These are phyloP conservation scores for Didymella segeticola DNA, from an alignment of 2,329 filamentous ascomycete species.

Conservation along the genomic window DNA sequence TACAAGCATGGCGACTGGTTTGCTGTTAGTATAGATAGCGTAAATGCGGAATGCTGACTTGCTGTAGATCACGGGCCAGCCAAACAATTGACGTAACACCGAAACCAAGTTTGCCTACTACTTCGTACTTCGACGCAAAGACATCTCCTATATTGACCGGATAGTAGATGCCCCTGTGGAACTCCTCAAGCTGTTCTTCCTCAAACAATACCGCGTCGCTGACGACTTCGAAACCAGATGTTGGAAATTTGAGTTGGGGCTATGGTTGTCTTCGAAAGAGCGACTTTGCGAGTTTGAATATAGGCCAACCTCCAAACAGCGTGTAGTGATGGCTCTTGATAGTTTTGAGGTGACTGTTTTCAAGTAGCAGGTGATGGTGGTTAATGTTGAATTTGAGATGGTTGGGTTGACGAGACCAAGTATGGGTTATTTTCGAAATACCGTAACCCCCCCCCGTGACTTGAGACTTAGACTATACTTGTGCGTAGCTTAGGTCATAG, in stretches of 20 bases:
- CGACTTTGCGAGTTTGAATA: too few relatives aligned
- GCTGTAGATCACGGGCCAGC: conserved; percentile 22
- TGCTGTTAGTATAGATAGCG: conserved; percentile 4
- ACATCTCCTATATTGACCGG: conserved; percentile 23
- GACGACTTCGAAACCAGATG: conserved; percentile 20
- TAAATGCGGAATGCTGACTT: background rate
- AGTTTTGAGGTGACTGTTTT: too few relatives aligned
- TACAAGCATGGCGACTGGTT: too few relatives aligned
- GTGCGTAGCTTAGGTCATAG: too few relatives aligned
- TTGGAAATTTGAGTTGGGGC: conserved; percentile 19
- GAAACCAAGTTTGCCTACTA: conserved; percentile 26
- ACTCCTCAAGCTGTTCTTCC: conserved; percentile 21
- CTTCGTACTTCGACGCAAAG: conserved; percentile 20
- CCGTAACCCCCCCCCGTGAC: too few relatives aligned
- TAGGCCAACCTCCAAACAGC: too few relatives aligned
- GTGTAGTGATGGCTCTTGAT: too few relatives aligned
- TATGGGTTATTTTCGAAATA: too few relatives aligned
- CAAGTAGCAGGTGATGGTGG: too few relatives aligned
- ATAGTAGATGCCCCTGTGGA: conserved; percentile 9
- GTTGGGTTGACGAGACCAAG: too few relatives aligned
- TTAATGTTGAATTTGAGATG: too few relatives aligned
- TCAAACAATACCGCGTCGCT: conserved; percentile 12
- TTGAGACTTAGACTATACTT: too few relatives aligned
- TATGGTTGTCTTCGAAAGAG: conserved; percentile 22
- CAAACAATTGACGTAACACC: conserved; percentile 21